These are phyloP conservation scores for Spirogloea muscicola DNA, from an alignment of 139 green algal genomes.

Conservation along the genomic window DNA sequence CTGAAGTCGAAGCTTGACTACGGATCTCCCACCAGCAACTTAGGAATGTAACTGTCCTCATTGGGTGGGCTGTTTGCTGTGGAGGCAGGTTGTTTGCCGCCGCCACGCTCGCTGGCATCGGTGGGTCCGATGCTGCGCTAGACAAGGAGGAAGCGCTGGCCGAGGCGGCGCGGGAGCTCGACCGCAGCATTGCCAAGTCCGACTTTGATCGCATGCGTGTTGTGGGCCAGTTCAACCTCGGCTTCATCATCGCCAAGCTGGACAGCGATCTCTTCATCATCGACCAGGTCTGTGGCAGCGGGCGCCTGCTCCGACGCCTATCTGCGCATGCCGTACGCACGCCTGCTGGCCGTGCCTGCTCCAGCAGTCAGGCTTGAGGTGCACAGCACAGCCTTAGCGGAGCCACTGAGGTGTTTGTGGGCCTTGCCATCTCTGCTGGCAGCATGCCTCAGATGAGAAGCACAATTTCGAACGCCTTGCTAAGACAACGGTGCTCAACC, in stretches of 20 bases:
- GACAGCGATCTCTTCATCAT: conserved; percentile 91
- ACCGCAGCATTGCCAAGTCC: conserved; percentile 79
- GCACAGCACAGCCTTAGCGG: neutral
- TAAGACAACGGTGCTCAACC: conserved; percentile 60
- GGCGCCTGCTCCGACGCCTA: neutral
- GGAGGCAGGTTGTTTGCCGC: too few relatives aligned
- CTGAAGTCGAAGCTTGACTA: too few relatives aligned
- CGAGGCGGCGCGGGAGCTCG: conserved; percentile 68
- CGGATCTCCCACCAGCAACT: too few relatives aligned
- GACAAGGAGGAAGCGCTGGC: conserved; percentile 12
- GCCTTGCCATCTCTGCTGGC: neutral
- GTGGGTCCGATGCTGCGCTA: neutral
- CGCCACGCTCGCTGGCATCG: neutral
- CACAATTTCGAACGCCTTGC: conserved; percentile 86
- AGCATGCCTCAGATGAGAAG: conserved; percentile 83
- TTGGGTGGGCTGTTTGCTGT: too few relatives aligned
- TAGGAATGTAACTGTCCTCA: too few relatives aligned
- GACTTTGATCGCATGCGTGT: conserved; percentile 73
- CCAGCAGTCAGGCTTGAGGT: neutral
- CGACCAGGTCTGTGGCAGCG: conserved; percentile 66
- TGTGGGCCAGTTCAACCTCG: conserved; percentile 95
- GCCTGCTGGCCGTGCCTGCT: neutral
- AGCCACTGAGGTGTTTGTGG: neutral
- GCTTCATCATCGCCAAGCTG: conserved; percentile 87
- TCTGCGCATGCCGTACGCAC: neutral